Evolutionary conservation across 768 basidiomycete species (phyloP), one percentile per base, ranked within the genome.

Genomic region (Boletus subparvulus): DNA sequence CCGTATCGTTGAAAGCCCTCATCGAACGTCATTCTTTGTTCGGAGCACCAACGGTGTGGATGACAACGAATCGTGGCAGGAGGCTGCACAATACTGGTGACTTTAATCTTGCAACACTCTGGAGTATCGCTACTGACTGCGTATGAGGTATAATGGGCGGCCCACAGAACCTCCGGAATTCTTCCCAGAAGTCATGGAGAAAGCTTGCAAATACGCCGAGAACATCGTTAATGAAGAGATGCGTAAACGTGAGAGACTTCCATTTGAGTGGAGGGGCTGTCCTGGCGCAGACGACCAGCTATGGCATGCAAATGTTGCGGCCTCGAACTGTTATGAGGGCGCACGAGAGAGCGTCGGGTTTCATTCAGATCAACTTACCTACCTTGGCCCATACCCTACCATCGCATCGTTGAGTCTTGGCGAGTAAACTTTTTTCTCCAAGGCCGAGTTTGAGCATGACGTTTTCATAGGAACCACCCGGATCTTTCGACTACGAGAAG

Each of bases 221-320:
- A 71, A 74, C 9, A 68, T 87, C 4, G 92, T 93, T 24, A 90
- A 90, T 57, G 77, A 78, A 19, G 87, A 90, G 69, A 78, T 92
- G 72, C 76, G 70, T 58, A 83, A 80, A 65, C 79, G 90, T 49
- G 59, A 74, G 48, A 83, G 82, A 9, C 86, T 81, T 68, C 78
- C 80, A 4, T 72, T 87, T 6, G 92, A 93, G 70, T 93, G 89
- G 88, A 77, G 68, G 26, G 77, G 74, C 1, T 72, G 63, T 49
- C 42, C 19, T 52, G 59, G 62, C 33, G 16, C 58, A 16, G 60
- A 62, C 16, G 65, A 54, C 16, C 68, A 68, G 37, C 60, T 71
- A 9, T 93, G 92, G 91, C 77, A 82, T 51, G 92, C 91, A 1
- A 93, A 92, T 61, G 90, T 93, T 24, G 91, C 91, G 4, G 91